These are phyloP conservation scores for Yamadazyma philogaea DNA, from an alignment of 805 yeast genomes.

Conservation along the genomic window DNA sequence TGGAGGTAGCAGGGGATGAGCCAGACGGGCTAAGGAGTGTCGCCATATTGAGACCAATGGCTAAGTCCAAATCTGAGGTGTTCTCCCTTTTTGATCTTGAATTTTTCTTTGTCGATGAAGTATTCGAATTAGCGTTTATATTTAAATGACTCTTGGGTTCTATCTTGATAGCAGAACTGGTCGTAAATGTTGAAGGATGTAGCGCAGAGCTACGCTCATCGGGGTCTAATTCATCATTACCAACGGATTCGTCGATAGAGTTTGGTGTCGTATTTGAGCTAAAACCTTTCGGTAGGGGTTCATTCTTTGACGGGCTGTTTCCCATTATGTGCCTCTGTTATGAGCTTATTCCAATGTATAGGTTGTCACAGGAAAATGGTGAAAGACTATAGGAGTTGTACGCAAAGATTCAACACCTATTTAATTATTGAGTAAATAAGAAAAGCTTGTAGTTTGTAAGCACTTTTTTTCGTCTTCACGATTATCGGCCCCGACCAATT, in stretches of 20 bases:
- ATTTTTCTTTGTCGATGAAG: neutral
- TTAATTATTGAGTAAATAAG: neutral
- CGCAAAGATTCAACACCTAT: neutral
- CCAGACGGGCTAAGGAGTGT: constrained; percentile 22
- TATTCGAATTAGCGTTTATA: constrained; percentile 2
- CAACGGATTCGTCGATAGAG: constrained; percentile 16
- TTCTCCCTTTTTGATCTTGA: constrained; percentile 11
- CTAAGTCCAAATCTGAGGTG: constrained; percentile 30
- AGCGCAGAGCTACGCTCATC: constrained; percentile 44
- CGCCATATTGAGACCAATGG: constrained; percentile 48
- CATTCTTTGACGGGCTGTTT: constrained; percentile 61
- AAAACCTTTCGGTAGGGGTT: constrained; percentile 44
- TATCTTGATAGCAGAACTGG: constrained; percentile 18
- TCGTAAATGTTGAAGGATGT: constrained; percentile 24
- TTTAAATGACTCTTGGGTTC: constrained; percentile 12
- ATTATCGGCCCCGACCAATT: constrained; percentile 1
- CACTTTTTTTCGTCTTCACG: constrained; percentile 3
- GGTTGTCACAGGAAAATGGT: neutral
- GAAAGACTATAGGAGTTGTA: constrained; percentile 1
- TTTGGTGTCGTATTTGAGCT: constrained; percentile 18
- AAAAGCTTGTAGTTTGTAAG: constrained; percentile 1
- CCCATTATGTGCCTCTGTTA: constrained; percentile 41
- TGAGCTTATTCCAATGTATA: neutral
- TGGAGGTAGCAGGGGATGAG: neutral
- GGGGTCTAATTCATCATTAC: constrained; percentile 37